Evolutionary conservation across 768 basidiomycete genomes (phyloP).

Genomic region (Trametes cingulata): DNA sequence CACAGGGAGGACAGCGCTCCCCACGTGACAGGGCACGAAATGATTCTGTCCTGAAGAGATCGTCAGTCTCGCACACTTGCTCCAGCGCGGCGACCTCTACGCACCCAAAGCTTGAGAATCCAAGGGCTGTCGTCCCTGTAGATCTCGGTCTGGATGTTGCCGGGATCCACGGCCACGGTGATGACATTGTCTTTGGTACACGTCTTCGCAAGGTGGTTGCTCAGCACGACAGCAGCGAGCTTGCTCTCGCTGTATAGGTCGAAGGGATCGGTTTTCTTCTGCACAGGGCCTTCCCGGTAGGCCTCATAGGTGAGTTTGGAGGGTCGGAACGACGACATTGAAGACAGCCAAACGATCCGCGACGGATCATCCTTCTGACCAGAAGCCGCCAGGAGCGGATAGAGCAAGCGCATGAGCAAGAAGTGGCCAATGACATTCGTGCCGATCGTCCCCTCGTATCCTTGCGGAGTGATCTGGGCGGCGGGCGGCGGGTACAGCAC

Average conservation of each 20-base stretch:
- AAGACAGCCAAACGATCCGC: constrained; percentile 48
- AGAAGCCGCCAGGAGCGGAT: constrained; percentile 41
- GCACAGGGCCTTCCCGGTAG: constrained; percentile 26
- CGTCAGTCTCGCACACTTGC: background rate
- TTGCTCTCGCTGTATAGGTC: constrained; percentile 38
- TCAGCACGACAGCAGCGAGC: constrained; percentile 43
- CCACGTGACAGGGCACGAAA: constrained; percentile 27
- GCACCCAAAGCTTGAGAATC: constrained; percentile 40
- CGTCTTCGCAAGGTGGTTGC: constrained; percentile 45
- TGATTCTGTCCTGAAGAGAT: constrained; percentile 19
- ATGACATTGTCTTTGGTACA: constrained; percentile 45
- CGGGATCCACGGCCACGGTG: constrained; percentile 48
- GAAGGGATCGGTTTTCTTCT: constrained; percentile 14
- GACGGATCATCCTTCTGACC: constrained; percentile 49
- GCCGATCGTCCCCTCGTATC: constrained; percentile 57
- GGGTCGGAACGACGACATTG: constrained; percentile 35
- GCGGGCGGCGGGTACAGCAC: constrained; percentile 42
- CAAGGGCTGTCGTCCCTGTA: constrained; percentile 25
- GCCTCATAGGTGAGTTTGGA: constrained; percentile 40
- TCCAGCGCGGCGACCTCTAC: background rate
- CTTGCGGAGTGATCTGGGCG: constrained; percentile 43
- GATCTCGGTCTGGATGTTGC: constrained; percentile 32
- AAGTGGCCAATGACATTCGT: constrained; percentile 50
- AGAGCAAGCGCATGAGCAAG: constrained; percentile 35
- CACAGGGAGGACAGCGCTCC: constrained; percentile 50